Percentiles rank a stretch among this genome's conserved stretches.
phyloP scores from a whole-genome alignment of 176 grass and related monocot genomes.

The Miscanthus lutarioriparius region DNA sequence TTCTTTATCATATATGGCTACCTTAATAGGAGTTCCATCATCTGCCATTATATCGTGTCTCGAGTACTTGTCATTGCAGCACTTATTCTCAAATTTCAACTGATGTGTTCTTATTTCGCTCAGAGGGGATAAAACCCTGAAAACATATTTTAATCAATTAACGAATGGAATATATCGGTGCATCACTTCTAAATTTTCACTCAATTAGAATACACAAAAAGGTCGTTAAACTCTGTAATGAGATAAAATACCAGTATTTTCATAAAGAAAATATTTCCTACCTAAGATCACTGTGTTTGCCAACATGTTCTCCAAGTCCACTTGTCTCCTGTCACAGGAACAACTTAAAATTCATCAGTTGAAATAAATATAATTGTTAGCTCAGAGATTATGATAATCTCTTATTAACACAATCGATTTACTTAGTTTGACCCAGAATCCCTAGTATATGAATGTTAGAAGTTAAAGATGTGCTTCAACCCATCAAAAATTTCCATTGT shows the following conservation, averaged over 20 bases:
- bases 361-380: too few relatives aligned
- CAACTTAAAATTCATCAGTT: too few relatives aligned
- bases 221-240: background rate
- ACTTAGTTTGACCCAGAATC: too few relatives aligned
- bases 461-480: too few relatives aligned
- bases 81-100: constrained; percentile 11
- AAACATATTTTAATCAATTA: background rate
- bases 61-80: background rate
- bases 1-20: constrained; percentile 21
- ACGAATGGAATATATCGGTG: background rate
- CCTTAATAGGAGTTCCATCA: background rate
- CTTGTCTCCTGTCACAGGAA: constrained; percentile 2
- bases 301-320: background rate
- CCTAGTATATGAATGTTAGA: too few relatives aligned
- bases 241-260: background rate
- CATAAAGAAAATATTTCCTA: background rate
- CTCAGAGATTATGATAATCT: too few relatives aligned
- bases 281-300: background rate
- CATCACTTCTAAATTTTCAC: background rate
- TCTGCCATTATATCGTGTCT: background rate
- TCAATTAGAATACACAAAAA: background rate
- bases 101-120: background rate
- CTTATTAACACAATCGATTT: too few relatives aligned
- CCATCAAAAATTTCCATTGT: too few relatives aligned
- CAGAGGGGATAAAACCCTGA: background rate